A percentile compares a stretch with the other conserved stretches of the same genome.
phyloP scores from a whole-genome alignment of 345 rosid species.

The Hibiscus tridactylites region DNA sequence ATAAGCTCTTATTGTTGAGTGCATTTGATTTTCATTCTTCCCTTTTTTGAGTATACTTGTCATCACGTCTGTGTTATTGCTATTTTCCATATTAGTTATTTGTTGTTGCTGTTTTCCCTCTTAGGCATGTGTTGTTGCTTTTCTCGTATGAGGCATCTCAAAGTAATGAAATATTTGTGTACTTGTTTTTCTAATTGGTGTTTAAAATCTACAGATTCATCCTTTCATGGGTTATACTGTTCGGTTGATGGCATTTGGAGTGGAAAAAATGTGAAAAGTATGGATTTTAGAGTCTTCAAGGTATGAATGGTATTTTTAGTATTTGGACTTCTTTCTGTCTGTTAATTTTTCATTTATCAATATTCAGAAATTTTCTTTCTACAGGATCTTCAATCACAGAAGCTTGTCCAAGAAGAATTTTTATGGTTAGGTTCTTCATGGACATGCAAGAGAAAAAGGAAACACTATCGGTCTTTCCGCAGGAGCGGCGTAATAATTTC shows the following conservation, averaged over 20 bases:
- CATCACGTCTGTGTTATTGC: background rate
- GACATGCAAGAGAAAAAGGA: conserved; percentile 49
- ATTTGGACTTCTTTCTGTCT: background rate
- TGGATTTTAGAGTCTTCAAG: conserved; percentile 22
- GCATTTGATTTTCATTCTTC: background rate
- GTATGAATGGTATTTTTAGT: conserved; percentile 16
- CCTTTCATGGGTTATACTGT: conserved; percentile 11
- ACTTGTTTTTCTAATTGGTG: background rate
- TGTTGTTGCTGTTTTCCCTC: background rate
- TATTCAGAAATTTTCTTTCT: background rate
- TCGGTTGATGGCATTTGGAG: conserved; percentile 14
- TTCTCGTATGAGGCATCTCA: background rate
- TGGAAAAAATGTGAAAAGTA: conserved; percentile 19
- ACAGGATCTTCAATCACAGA: conserved; percentile 25
- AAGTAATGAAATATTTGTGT: background rate
- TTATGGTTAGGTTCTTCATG: conserved; percentile 64
- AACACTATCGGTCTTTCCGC: conserved; percentile 54
- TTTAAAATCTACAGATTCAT: conserved; percentile 28
- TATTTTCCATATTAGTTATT: background rate
- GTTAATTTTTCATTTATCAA: background rate
- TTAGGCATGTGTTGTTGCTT: background rate
- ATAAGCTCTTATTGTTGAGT: background rate
- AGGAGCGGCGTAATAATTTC: conserved; percentile 59
- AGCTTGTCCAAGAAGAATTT: conserved; percentile 24
- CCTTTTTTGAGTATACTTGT: background rate